Evolutionary conservation across 116 monocot genomes (phyloP).

Genomic region (Iris pallida): DNA sequence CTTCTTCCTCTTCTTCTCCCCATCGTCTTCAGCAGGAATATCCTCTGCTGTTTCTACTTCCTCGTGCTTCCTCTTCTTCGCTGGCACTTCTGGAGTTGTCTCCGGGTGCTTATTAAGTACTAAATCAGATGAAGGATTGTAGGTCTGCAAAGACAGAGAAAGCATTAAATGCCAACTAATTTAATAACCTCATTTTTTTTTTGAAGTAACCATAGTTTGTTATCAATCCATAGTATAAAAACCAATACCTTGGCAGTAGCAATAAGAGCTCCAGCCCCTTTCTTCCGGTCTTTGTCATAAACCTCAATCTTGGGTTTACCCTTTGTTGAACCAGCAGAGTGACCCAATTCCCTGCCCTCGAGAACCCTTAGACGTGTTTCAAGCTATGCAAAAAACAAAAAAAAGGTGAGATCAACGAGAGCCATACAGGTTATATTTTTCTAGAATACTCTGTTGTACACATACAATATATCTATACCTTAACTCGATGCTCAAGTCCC

Average conservation of each 20-base stretch:
- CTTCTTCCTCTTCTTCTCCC: constrained; percentile 43
- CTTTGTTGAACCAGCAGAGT: constrained; percentile 65
- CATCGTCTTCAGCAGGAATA: constrained; percentile 4
- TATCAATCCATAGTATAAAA: neutral
- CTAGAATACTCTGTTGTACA: neutral
- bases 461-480: constrained; percentile 35
- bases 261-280: constrained; percentile 62
- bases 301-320: constrained; percentile 86
- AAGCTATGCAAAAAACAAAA: constrained; percentile 37
- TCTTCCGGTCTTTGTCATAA: constrained; percentile 90
- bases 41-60: constrained; percentile 16
- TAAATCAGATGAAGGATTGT: constrained; percentile 75
- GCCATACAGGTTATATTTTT: neutral
- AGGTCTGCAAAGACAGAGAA: constrained; percentile 39
- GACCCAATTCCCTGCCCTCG: constrained; percentile 78
- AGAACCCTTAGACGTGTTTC: constrained; percentile 76
- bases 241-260: constrained; percentile 70
- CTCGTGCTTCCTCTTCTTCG: constrained; percentile 40
- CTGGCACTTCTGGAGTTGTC: constrained; percentile 3
- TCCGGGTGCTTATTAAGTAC: constrained; percentile 31
- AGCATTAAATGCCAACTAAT: neutral
- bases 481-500: constrained; percentile 74
- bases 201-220: neutral
- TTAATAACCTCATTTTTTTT: neutral
- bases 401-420: neutral